Evolutionary conservation across 257 asterid species (phyloP), one percentile per base, ranked within the genome.

Genomic region (Solanum piurae): DNA sequence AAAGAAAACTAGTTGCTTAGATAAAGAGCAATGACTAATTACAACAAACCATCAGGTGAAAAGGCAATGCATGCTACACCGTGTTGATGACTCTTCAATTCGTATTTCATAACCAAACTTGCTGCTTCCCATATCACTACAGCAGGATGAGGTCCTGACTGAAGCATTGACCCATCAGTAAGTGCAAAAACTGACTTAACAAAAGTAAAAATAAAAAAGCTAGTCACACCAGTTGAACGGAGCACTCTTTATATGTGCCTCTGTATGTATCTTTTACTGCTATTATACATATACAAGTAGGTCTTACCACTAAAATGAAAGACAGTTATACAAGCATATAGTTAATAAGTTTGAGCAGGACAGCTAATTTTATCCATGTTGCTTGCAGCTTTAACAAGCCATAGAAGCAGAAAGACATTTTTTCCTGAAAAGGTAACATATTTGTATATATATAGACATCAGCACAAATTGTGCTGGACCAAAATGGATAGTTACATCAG

Each of bases 11-110:
- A 74, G 49, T 71, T 75, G 75, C 73, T 37, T 36, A n/a, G 62
- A 37, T 40, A 31, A 58, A 83, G 58, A 40, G 74, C 83, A 86
- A 86, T 44, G 85, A 83, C 84, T 89, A 76, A 86, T 74, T 46
- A 46, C 29, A 85, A 91, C 98, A 91, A 86, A 94, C 98, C 98
- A 91, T 94, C 94, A 71, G 92, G 92, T 38, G 98, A 91, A 88
- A 94, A 90, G 86, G 95, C 92, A 87, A 94, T 85, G 93, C 97
- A 94, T 20, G 94, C 91, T 90, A 94, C 92, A 11, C 98, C 96
- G 73, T 91, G 91, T 83, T 88, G 93, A 88, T 94, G 98, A 83
- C 93, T 91, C 88, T 91, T 94, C 83, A 94, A 92, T 88, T 94
- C 96, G 68, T 90, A 90, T 88, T 88, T 76, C 84, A 91, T 69